Evolutionary conservation across 169 alveolate species (phyloP).

Genomic region (Cyclospora cayetanensis): DNA sequence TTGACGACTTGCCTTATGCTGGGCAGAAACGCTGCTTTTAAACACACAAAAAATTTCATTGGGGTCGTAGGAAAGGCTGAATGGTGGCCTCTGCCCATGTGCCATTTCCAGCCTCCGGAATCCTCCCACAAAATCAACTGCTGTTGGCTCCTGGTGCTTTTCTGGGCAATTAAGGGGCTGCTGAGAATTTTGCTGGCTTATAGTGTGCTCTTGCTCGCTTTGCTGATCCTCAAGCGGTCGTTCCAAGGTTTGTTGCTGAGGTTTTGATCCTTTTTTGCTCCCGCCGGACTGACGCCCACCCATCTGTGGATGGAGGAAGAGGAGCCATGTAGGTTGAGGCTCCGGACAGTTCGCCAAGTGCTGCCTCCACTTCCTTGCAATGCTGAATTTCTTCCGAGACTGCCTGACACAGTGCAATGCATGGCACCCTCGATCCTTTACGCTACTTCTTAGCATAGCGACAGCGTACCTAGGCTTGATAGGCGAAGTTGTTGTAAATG

Average conservation of each 20-base stretch:
- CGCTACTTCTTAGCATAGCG: no score
- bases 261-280: not conserved
- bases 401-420: slow-evolving; percentile 24
- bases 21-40: slow-evolving; percentile 68
- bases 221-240: not conserved
- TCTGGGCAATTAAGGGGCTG: not conserved
- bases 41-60: slow-evolving; percentile 62
- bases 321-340: slow-evolving; percentile 62
- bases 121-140: not conserved
- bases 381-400: slow-evolving; percentile 58
- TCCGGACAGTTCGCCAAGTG: slow-evolving; percentile 37
- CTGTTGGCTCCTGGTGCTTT: not conserved
- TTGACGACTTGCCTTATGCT: slow-evolving; percentile 68
- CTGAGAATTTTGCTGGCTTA: not conserved
- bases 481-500: no score
- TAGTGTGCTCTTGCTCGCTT: not conserved
- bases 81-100: slow-evolving; percentile 29
- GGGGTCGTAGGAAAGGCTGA: slow-evolving; percentile 41
- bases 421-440: no score
- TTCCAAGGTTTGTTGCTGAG: not conserved
- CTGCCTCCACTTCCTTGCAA: slow-evolving; percentile 67
- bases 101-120: slow-evolving; percentile 18
- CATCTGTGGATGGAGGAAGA: slow-evolving; percentile 63
- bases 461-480: no score
- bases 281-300: not conserved